These are phyloP conservation scores for Prototheca cutis DNA, from an alignment of 163 green algal species.

Conservation along the genomic window DNA sequence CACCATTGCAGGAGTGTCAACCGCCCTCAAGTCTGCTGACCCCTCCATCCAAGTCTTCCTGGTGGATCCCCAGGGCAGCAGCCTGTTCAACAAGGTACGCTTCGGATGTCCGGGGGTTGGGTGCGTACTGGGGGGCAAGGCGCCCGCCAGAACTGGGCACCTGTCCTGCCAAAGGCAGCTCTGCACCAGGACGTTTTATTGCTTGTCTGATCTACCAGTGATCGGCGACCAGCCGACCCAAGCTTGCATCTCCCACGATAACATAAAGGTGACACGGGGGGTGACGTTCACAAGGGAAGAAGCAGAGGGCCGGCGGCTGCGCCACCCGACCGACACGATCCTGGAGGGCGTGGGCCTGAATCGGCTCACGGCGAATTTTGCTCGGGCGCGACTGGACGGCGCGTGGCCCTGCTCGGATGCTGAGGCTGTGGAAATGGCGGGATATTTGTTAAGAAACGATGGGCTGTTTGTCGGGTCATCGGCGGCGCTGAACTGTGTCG, in stretches of 20 bases:
- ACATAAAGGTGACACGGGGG: constrained; percentile 67
- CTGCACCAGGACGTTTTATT: too few relatives aligned
- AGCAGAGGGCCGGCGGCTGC: constrained; percentile 77
- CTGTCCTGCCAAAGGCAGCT: too few relatives aligned
- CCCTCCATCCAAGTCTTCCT: constrained; percentile 44
- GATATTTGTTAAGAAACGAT: constrained; percentile 75
- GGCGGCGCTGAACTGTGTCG: constrained; percentile 87
- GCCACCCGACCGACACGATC: constrained; percentile 74
- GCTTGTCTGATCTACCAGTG: too few relatives aligned
- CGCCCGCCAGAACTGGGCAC: too few relatives aligned
- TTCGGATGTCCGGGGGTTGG: too few relatives aligned
- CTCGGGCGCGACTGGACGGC: constrained; percentile 53
- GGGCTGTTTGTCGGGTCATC: constrained; percentile 85
- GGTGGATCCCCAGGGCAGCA: constrained; percentile 79
- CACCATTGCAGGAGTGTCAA: constrained; percentile 78
- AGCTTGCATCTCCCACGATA: background rate
- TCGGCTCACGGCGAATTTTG: constrained; percentile 85
- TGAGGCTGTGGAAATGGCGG: constrained; percentile 93
- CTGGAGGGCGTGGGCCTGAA: constrained; percentile 87
- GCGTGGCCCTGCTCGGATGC: constrained; percentile 66
- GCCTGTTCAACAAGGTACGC: constrained; percentile 80
- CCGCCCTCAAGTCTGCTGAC: constrained; percentile 35
- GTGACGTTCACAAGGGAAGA: constrained; percentile 86
- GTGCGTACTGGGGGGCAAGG: too few relatives aligned
- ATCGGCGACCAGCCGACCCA: background rate